phyloP scores from a whole-genome alignment of 2,329 filamentous ascomycete species.

The Dactylonectria macrodidyma region DNA sequence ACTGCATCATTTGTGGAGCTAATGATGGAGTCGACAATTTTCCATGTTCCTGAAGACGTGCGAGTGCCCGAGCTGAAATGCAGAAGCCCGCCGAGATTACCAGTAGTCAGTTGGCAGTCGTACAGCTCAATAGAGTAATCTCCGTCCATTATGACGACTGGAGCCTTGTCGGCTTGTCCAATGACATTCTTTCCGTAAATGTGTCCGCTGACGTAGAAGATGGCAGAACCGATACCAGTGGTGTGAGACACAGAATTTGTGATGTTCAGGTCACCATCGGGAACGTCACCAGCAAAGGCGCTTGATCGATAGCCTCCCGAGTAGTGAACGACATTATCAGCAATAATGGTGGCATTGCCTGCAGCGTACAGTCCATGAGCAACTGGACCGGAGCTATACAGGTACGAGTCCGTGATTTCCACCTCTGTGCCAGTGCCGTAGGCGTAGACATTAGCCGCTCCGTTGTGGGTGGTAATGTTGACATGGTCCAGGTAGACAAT shows the following conservation, averaged over 20 bases:
- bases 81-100: conserved; percentile 4
- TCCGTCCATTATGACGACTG: conserved; percentile 17
- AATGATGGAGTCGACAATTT: conserved; percentile 6
- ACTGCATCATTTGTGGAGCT: not conserved
- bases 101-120: conserved; percentile 10
- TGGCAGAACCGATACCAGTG: conserved; percentile 9
- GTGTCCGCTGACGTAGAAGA: conserved; percentile 2
- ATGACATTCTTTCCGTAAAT: conserved; percentile 15
- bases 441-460: conserved; percentile 14
- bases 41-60: not conserved
- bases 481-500: conserved; percentile 4
- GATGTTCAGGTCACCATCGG: conserved; percentile 8
- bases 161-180: conserved; percentile 6
- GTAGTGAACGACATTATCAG: not conserved
- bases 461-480: conserved; percentile 16
- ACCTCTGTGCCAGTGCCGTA: conserved; percentile 12
- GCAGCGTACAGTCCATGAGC: conserved; percentile 16
- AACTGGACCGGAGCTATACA: conserved; percentile 14
- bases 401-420: conserved; percentile 3
- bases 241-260: conserved; percentile 10
- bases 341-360: conserved; percentile 14
- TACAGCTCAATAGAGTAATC: not conserved
- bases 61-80: conserved; percentile 7
- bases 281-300: conserved; percentile 7
- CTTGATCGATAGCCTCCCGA: conserved; percentile 7